These are phyloP conservation scores for Fomitopsis palustris DNA, from an alignment of 1,284 basidiomycete genomes.

Conservation along the genomic window DNA sequence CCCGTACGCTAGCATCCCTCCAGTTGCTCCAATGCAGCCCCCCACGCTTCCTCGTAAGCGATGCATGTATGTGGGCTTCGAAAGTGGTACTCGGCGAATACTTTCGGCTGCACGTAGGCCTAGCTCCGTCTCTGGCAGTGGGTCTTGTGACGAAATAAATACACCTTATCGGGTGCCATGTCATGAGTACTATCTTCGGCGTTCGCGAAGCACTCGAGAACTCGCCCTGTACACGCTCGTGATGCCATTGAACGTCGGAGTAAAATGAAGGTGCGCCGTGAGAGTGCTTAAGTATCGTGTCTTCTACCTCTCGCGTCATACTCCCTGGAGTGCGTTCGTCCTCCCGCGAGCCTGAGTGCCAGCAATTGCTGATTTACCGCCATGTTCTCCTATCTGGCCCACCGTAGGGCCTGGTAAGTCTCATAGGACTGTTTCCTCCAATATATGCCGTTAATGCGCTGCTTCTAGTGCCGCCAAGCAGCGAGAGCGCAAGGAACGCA, in stretches of 20 bases:
- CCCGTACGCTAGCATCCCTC: too few relatives aligned
- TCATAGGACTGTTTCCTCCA: neutral
- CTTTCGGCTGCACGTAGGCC: too few relatives aligned
- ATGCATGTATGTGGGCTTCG: too few relatives aligned
- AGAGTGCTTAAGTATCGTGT: neutral
- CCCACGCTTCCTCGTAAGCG: too few relatives aligned
- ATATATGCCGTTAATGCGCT: neutral
- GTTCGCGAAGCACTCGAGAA: neutral
- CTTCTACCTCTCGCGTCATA: neutral
- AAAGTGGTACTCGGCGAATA: too few relatives aligned
- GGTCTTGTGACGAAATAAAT: neutral
- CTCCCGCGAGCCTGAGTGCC: neutral
- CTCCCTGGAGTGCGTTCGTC: neutral
- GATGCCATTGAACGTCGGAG: neutral
- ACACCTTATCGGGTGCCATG: neutral
- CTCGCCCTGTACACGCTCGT: neutral
- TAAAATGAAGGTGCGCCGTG: neutral
- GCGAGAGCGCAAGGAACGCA: conserved; percentile 41
- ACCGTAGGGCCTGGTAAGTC: conserved; percentile 30
- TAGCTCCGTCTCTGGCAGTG: neutral
- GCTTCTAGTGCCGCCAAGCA: conserved; percentile 37
- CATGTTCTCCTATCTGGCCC: conserved; percentile 27
- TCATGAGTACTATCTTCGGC: neutral
- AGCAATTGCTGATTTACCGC: neutral
- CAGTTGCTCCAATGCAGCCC: too few relatives aligned